Base-by-base conservation (phyloP, 768 basidiomycete genomes). In the Lanmaoa rubissima region DNA sequence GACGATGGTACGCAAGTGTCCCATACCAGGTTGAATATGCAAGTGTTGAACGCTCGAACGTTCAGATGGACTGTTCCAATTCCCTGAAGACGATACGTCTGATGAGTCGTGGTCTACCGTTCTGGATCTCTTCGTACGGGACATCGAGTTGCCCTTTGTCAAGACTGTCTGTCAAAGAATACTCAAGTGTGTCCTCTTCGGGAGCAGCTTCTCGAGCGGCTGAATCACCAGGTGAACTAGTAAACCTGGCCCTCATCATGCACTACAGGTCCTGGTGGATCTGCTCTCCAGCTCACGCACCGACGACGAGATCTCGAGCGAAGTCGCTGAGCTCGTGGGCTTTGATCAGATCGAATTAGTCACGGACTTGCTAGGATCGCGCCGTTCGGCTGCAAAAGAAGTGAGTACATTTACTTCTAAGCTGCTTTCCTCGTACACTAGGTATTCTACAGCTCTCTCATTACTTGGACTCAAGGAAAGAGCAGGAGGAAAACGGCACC, bases 311-410 rank as follows among this genome's bases (percentile, higher is more conserved):
- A 88, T 97, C 32, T 89, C 92, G 28, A 82, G 75, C 28, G 88
- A 92, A 61, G 69, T 98, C 11, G 82, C 81, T 9, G 94, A 97
- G 57, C 74, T 91, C 11, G 69, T 95, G 46, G 96, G 94, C 3
- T 92, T 87, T 68, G 90, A 96, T 48, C 82, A 88, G 17, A 83
- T 98, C 47, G 91, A 92, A 28, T 74, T 94, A 35, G 84, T 88
- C 9, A 82, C 81, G 73, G 82, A 89, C 41, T 79, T 97, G 28
- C 70, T 97, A 2, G 67, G 75, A 17, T 77, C 84, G 32, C 84
- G 94, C 21, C 58, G 62, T 8, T 66, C 70, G 1, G 66, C 87
- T 34, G 75, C 72, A 31, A 61, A 75, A 61, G 75, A 85, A 69
- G 89, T 88, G 60, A 62, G 75, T 39, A 21, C 34, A 9, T 32